These are phyloP conservation scores for Emergomyces orientalis DNA, from an alignment of 2,329 filamentous ascomycete species.

Conservation along the genomic window DNA sequence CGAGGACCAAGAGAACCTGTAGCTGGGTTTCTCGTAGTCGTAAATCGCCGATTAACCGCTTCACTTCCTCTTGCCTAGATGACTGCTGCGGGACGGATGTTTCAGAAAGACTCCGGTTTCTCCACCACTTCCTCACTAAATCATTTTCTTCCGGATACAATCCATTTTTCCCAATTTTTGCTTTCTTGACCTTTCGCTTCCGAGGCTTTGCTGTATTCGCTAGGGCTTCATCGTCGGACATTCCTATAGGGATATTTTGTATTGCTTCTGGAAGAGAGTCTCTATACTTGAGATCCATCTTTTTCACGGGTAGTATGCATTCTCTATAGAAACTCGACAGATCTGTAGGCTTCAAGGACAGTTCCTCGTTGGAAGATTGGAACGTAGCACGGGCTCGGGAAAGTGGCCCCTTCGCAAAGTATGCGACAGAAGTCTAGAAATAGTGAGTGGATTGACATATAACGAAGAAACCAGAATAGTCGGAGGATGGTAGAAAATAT, in stretches of 20 bases:
- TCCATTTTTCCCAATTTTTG: slow-evolving; percentile 39
- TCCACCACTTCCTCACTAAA: slow-evolving; percentile 40
- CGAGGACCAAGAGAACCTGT: slow-evolving; percentile 42
- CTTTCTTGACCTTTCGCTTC: slow-evolving; percentile 23
- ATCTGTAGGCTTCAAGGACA: slow-evolving; percentile 19
- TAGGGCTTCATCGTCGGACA: slow-evolving; percentile 30
- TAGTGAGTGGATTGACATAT: slow-evolving; percentile 13
- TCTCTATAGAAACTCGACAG: slow-evolving; percentile 35
- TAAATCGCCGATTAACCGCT: slow-evolving; percentile 35
- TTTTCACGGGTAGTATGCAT: slow-evolving; percentile 36
- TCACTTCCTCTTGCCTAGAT: slow-evolving; percentile 31
- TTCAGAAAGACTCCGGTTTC: slow-evolving; percentile 24
- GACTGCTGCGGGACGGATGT: slow-evolving; percentile 20
- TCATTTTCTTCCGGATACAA: slow-evolving; percentile 39
- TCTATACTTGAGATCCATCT: slow-evolving; percentile 40
- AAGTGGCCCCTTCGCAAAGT: slow-evolving; percentile 44
- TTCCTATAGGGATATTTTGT: slow-evolving; percentile 27
- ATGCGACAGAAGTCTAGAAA: slow-evolving; percentile 40
- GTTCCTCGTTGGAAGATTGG: slow-evolving; percentile 22
- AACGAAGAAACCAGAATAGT: background rate
- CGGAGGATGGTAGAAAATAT: slow-evolving; percentile 4
- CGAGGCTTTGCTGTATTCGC: slow-evolving; percentile 22
- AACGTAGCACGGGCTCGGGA: slow-evolving; percentile 37
- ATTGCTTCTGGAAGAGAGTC: slow-evolving; percentile 36
- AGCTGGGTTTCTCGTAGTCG: slow-evolving; percentile 41